Evolutionary conservation across 1,284 basidiomycete species (phyloP), one percentile per base, ranked within the genome.

Genomic region (Termitomyces sp.): DNA sequence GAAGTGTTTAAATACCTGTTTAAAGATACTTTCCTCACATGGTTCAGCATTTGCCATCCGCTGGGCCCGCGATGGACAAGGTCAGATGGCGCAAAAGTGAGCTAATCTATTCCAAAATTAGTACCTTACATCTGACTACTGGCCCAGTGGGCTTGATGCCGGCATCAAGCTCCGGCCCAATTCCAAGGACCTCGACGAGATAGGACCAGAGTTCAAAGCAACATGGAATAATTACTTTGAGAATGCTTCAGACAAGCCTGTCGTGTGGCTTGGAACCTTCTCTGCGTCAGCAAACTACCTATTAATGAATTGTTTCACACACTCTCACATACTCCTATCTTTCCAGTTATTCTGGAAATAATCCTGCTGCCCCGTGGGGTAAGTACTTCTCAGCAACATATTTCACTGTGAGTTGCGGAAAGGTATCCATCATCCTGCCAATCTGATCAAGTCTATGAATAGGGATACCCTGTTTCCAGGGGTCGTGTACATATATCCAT

Each of bases 61-160:
- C 52, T 83, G 79, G 75, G 52, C 67, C 4, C 60, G 64, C n/a
- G 64, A 69, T 6, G 79, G 78, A 3, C 69, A 69, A 19, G 79
- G 79, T 4, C 56, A 76, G 44, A 70, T 82, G 60, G 74, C 78
- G 0, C 65, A 73, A 55, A 82, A 79, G 81, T 81, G 30, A 36
- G 46, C 38, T 17, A 33, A 50, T 52, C 9, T 5, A 10, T 5
- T 12, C 17, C 10, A 38, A 26, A n/a, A n/a, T 10, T 4, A 48
- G 10, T 43, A 8, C 28, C n/a, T 13, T 24, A 6, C 33, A 33
- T 15, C 34, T n/a, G 47, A 33, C 24, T 13, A 30, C 42, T 40
- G 17, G 17, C 8, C 24, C 43, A 77, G 76, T 54, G 73, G 66
- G 8, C 34, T 70, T 1, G 74, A 76, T 60, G 68, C 65, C 7